A percentile compares a stretch with the other conserved stretches of the same genome.
Conservation (phyloP, 2,329 filamentous ascomycete species). For the Beauveria sp. region DNA sequence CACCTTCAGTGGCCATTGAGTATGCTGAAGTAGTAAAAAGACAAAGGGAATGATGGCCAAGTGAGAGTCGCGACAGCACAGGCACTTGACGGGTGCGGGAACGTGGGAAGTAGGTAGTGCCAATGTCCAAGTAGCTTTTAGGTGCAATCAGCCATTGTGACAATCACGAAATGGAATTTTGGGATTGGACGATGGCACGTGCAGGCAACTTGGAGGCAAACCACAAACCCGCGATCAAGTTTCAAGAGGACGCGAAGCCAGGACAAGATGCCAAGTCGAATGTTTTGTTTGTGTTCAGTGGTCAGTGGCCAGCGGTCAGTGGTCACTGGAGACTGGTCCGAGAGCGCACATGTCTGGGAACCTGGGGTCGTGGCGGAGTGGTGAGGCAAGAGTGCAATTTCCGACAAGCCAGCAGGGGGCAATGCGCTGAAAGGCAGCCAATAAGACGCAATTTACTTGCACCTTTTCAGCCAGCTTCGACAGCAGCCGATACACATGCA, state of each 20-base stretch:
- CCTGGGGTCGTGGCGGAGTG: background rate
- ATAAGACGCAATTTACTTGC: background rate
- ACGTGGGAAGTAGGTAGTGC: background rate
- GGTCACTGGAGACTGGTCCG: background rate
- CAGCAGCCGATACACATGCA: background rate
- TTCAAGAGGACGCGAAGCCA: background rate
- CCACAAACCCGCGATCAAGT: slow-evolving; percentile 5
- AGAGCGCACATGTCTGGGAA: slow-evolving; percentile 2
- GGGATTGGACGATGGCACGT: background rate
- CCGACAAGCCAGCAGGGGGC: background rate
- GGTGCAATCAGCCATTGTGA: slow-evolving; percentile 2
- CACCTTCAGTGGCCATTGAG: background rate
- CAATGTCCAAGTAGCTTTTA: background rate
- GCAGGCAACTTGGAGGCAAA: background rate
- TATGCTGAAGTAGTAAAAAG: background rate
- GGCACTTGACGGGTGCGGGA: background rate
- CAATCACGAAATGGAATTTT: background rate
- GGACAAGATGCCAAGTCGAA: slow-evolving; percentile 7
- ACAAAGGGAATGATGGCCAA: slow-evolving; percentile 4
- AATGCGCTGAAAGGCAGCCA: background rate
- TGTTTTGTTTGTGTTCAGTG: background rate
- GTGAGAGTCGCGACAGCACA: background rate
- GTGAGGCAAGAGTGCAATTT: slow-evolving; percentile 1
- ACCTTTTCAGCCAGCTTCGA: background rate
- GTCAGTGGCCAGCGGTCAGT: no score